phyloP scores from a whole-genome alignment of 768 basidiomycete species.

The Lactifluus rugatus region DNA sequence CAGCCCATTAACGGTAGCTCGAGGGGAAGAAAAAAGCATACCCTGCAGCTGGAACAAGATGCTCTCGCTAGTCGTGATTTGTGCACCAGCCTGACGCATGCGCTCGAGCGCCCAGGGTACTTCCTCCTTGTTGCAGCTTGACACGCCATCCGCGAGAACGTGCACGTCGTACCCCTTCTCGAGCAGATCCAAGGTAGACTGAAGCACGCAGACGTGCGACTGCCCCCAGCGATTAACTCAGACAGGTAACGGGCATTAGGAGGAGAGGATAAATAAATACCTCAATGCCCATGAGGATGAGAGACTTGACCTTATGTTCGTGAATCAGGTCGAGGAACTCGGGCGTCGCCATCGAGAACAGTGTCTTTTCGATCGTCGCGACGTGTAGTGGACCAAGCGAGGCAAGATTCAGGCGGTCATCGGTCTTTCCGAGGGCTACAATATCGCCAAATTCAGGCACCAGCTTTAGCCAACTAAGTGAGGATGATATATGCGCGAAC shows the following conservation, averaged over 20 bases:
- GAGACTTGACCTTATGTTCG: conserved; percentile 39
- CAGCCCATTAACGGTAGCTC: conserved; percentile 13
- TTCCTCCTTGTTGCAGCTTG: conserved; percentile 73
- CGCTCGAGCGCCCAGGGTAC: conserved; percentile 62
- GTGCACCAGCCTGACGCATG: conserved; percentile 64
- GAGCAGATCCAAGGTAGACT: conserved; percentile 67
- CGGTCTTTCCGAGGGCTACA: conserved; percentile 29
- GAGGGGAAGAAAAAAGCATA: conserved; percentile 24
- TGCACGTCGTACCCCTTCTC: conserved; percentile 42
- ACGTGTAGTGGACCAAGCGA: conserved; percentile 47
- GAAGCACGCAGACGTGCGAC: conserved; percentile 86
- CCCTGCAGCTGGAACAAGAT: conserved; percentile 68
- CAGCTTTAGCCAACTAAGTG: conserved; percentile 38
- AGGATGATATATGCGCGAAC: conserved; percentile 11
- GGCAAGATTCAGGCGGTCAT: conserved; percentile 3
- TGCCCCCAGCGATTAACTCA: conserved; percentile 24
- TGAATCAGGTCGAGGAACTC: conserved; percentile 48
- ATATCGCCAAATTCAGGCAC: no score
- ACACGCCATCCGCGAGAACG: conserved; percentile 77
- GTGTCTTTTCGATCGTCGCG: conserved; percentile 62
- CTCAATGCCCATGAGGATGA: conserved; percentile 85
- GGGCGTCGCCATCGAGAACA: conserved; percentile 79
- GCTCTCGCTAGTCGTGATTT: conserved; percentile 75
- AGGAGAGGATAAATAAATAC: conserved; percentile 31
- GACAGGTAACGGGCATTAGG: neutral